These are phyloP conservation scores for Ajuga reptans DNA, from an alignment of 305 asterid genomes.

Conservation along the genomic window DNA sequence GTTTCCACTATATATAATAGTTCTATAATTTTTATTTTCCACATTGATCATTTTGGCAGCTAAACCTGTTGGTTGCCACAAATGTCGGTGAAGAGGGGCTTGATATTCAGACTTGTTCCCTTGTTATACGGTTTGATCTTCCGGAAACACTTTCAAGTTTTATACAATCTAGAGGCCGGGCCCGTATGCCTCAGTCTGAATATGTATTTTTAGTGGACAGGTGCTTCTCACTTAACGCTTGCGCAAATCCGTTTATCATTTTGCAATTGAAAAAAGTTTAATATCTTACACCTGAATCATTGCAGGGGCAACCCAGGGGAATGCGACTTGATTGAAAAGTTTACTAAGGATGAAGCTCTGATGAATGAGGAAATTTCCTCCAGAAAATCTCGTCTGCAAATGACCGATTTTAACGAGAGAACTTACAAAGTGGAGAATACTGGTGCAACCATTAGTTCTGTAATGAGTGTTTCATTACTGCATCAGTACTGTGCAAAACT, in stretches of 20 bases:
- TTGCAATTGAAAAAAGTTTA: conserved; percentile 20
- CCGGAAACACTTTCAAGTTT: conserved; percentile 97
- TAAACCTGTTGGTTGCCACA: conserved; percentile 89
- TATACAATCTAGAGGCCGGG: conserved; percentile 97
- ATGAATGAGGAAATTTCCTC: conserved; percentile 73
- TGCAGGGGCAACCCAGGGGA: conserved; percentile 68
- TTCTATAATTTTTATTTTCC: background rate
- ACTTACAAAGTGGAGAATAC: conserved; percentile 70
- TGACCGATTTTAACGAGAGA: conserved; percentile 47
- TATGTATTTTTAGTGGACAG: conserved; percentile 88
- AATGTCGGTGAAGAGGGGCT: conserved; percentile 99
- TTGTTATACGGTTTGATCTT: conserved; percentile 93
- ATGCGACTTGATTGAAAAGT: conserved; percentile 54
- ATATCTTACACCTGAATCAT: conserved; percentile 21
- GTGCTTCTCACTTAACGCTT: conserved; percentile 33
- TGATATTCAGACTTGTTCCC: conserved; percentile 97
- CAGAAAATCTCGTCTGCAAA: conserved; percentile 40
- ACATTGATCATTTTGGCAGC: conserved; percentile 41
- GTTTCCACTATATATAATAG: background rate
- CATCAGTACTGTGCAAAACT: conserved; percentile 87
- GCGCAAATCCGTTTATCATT: conserved; percentile 18
- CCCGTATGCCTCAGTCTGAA: conserved; percentile 94
- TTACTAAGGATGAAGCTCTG: conserved; percentile 56
- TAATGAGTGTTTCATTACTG: conserved; percentile 68
- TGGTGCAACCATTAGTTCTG: conserved; percentile 80